Evolutionary conservation across 2,329 filamentous ascomycete genomes (phyloP), one percentile per base, ranked within the genome.

Genomic region (Purpureocillium lavendulum): DNA sequence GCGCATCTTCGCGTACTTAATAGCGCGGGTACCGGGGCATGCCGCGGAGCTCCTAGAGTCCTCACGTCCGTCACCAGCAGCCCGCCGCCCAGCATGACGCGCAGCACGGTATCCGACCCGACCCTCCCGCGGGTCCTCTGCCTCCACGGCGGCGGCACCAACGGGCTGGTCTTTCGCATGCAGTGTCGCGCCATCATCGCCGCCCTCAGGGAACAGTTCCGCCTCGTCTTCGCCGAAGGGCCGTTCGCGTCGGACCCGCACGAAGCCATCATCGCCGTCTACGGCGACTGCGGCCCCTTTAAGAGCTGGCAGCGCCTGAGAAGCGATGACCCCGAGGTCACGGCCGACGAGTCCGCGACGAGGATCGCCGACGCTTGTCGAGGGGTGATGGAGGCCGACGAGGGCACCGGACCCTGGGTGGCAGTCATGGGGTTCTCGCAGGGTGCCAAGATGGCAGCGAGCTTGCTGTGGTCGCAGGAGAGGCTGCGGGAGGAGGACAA

Each of bases 61-160:
- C n/a, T n/a, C n/a, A n/a, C n/a, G n/a, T n/a, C n/a, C n/a, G n/a
- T n/a, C n/a, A n/a, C n/a, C n/a, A n/a, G n/a, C n/a, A n/a, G n/a
- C n/a, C n/a, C n/a, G n/a, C n/a, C 21, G 21, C 21, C 21, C 5
- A 26, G 21, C 21, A 26, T 26, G 21, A 26, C 21, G 10, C 21
- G 21, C 21, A 26, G 21, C 21, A 5, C 21, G 21, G 6, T 10
- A 10, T 10, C 21, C 21, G 21, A 26, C 21, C 21, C 21, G 21
- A 6, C 48, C 42, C 64, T 71, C 21, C 83, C 83, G 3, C 80
- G 84, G 43, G 77, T 89, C 49, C 79, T 89, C 49, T 88, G 83
- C 61, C 77, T 89, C n/a, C 84, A 89, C 59, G 84, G 84, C 55
- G 84, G 84, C 51, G 84, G 84, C 44, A 78, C 81, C 47, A 87